Evolutionary conservation across 2,329 filamentous ascomycete species (phyloP), one percentile per base, ranked within the genome.

Genomic region (Xylaria sp.): DNA sequence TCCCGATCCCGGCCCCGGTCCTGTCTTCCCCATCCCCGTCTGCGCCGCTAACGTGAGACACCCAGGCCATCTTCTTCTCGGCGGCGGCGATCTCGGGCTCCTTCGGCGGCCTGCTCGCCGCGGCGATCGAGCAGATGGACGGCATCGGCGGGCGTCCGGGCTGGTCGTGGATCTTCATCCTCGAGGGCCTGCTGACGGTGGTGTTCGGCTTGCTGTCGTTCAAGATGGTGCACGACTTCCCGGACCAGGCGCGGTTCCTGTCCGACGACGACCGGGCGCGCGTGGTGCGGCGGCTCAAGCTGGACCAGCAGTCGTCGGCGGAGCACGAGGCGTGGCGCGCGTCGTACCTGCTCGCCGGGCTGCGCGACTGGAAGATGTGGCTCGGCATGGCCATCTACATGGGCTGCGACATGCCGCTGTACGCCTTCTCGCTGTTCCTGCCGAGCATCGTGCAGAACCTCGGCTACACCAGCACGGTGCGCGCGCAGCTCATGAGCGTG

Each of bases 301-400:
- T 76, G 4, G 91, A 95, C 69, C 78, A 90, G 62, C 91, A 95
- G 70, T 79, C 83, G 8, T 88, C 84, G n/a, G 88, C 88, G 1
- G 80, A 86, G 58, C 84, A 89, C 60, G 91, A 95, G 68, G 78
- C 86, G 9, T 94, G 92, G 74, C 84, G 87, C 61, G 85, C 84
- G 76, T 74, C 76, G 2, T 92, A 91, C 68, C 80, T 94, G 55
- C 90, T 84, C 81, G 81, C 83, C 11, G 86, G 85, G 6, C 63
- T 93, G 17, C 87, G 81, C 53, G 91, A 96, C 68, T 95, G 90
- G 87, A 95, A 96, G 76, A 95, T 88, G 18, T 94, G 86, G 72
- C 76, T 81, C 1, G 88, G 84, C 11, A 88, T 90, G 70, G 71
- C 89, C 41, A 86, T 93, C 54, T 94, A 92, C 69, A 91, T 91